Conservation (phyloP, 768 basidiomycete species). For the Leccinum variicolor region DNA sequence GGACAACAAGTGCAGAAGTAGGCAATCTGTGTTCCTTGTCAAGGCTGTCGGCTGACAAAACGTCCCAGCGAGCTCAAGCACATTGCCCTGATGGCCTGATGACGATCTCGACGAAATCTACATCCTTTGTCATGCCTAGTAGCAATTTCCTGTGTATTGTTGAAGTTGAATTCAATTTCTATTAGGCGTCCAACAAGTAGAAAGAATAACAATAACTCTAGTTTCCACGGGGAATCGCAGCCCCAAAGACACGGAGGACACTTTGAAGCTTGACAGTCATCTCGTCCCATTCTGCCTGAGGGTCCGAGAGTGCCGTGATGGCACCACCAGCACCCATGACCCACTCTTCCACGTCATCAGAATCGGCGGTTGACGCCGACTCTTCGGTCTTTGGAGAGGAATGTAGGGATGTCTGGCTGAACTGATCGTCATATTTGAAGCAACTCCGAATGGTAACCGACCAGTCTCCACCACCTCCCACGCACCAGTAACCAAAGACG, state of each 20-base stretch:
- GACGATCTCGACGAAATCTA: background rate
- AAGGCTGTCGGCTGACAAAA: conserved; percentile 7
- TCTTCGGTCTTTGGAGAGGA: conserved; percentile 7
- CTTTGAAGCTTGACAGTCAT: conserved; percentile 85
- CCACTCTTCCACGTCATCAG: conserved; percentile 52
- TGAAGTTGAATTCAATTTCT: conserved; percentile 39
- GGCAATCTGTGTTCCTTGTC: conserved; percentile 17
- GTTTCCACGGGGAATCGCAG: conserved; percentile 22
- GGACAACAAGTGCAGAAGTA: conserved; percentile 86
- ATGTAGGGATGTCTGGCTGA: conserved; percentile 9
- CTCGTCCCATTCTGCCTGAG: conserved; percentile 90
- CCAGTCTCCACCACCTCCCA: conserved; percentile 88
- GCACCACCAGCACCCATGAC: conserved; percentile 91
- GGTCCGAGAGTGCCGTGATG: conserved; percentile 88
- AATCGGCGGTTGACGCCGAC: conserved; percentile 10
- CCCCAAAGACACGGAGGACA: conserved; percentile 63
- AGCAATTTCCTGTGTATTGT: background rate
- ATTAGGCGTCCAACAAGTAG: background rate
- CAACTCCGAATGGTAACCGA: conserved; percentile 93
- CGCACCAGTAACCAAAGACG: conserved; percentile 89
- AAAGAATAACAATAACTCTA: background rate
- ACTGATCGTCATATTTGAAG: conserved; percentile 60
- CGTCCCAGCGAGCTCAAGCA: conserved; percentile 68
- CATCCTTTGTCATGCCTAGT: background rate
- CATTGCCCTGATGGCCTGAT: conserved; percentile 74